Base-by-base conservation (phyloP, 768 basidiomycete species). In the Pleurotus ostreatus region DNA sequence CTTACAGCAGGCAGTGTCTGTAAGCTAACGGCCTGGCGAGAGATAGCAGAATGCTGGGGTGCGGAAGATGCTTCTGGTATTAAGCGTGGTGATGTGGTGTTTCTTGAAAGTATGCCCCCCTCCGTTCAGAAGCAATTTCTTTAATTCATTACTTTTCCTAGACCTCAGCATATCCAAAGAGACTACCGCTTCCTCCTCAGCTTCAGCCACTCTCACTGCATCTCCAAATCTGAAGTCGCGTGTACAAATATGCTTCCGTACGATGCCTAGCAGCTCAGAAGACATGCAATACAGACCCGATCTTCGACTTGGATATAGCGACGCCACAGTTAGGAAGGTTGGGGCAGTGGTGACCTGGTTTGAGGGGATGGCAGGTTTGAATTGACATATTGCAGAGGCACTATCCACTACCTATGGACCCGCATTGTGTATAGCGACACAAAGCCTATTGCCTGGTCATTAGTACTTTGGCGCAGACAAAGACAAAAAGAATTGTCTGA, bases 11-110 rank as follows among this genome's bases (percentile, higher is more conserved):
- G 86, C 1, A 76, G 70, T 1, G 77, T 92, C 5, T 82, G 82
- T 63, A 89, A 85, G 68, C 66, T 92, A 15, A 87, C 86, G 3
- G 89, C 85, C 11, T 93, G 91, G 91, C 74, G 89, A 54, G 85
- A 91, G 46, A 71, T 80, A 3, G 91, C 91, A 9, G 86, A 91
- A 44, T 67, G 69, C 0, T 92, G 89, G 90, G 87, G 85, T 25
- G 57, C 68, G 38, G 72, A 74, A 8, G 68, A 73, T 5, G 68
- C 67, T 2, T 66, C 72, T 9, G 78, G 70, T 15, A 68, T 82
- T 2, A 88, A 85, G 63, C 75, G 87, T 47, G 91, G 91, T 1
- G 91, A 92, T 65, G 72, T 92, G 13, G 71, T 89, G 6, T 74
- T 84, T 57, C 71, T 92, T 13, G 81, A 88, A 65, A 88, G 91